Evolutionary conservation across 306 rosid genomes (phyloP).

Genomic region (Sicyos baderoa): DNA sequence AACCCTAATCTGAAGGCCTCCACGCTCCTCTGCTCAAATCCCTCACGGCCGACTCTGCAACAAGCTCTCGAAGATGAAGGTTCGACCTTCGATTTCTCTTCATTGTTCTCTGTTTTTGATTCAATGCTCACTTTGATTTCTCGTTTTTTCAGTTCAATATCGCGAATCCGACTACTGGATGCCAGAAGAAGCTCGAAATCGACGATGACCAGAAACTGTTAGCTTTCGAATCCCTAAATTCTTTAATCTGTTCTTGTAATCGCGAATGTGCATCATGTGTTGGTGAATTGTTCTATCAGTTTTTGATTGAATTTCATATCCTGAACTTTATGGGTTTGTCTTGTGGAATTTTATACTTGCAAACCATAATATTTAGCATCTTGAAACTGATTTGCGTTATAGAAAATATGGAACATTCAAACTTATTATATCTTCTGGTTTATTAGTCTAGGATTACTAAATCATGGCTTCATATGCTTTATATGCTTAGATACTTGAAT

Average conservation of each 20-base stretch:
- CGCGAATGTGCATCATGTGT: not conserved
- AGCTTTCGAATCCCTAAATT: conserved; percentile 8
- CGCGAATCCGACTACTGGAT: conserved; percentile 56
- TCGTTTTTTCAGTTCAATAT: conserved; percentile 39
- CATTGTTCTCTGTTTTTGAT: not conserved
- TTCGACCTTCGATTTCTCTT: not conserved
- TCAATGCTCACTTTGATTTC: not conserved
- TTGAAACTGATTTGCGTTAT: not conserved
- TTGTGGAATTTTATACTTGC: too few relatives aligned
- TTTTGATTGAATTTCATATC: not conserved
- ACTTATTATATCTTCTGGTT: not conserved
- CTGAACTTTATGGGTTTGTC: not conserved
- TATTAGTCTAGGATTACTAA: not conserved
- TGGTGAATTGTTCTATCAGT: too few relatives aligned
- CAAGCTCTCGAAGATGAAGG: conserved; percentile 35
- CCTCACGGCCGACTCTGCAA: conserved; percentile 19
- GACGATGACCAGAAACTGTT: conserved; percentile 62
- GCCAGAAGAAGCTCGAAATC: conserved; percentile 59
- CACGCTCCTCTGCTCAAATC: not conserved
- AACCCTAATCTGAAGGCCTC: conserved; percentile 24
- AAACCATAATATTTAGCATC: too few relatives aligned
- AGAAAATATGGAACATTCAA: not conserved
- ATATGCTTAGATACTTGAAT: too few relatives aligned
- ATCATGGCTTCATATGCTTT: not conserved
- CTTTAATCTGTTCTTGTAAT: not conserved